A percentile compares a stretch with the other conserved stretches of the same genome.
Evolutionary conservation across 2,329 filamentous ascomycete genomes (phyloP).

Genomic region (Fusarium vanettenii): DNA sequence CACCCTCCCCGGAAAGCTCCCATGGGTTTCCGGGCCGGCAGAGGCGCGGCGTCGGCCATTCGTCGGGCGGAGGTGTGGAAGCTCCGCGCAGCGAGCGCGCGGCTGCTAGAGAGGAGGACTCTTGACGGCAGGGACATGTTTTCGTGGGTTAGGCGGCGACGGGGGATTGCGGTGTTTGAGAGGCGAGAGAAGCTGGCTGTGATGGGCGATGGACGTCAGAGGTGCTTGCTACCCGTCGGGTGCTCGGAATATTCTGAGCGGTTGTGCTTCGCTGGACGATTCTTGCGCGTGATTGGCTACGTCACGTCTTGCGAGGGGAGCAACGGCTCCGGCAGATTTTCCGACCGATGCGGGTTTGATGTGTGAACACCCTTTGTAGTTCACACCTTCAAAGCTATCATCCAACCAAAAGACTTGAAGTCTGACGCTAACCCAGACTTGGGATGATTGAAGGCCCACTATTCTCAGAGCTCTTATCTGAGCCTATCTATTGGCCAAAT

Average conservation of each 20-base stretch:
- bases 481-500: neutral
- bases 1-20: conserved; percentile 72
- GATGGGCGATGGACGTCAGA: conserved; percentile 37
- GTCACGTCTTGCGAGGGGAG: conserved; percentile 18
- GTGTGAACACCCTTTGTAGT: neutral
- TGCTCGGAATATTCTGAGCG: conserved; percentile 45
- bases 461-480: neutral
- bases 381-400: neutral
- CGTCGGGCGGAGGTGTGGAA: conserved; percentile 66
- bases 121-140: conserved; percentile 59
- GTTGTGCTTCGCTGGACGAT: conserved; percentile 26
- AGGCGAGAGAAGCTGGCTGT: conserved; percentile 17
- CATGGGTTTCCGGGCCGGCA: conserved; percentile 68
- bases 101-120: conserved; percentile 57
- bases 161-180: conserved; percentile 28
- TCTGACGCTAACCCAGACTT: neutral
- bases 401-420: neutral
- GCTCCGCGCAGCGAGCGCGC: conserved; percentile 50
- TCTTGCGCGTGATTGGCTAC: conserved; percentile 43
- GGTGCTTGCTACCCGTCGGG: conserved; percentile 28
- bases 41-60: conserved; percentile 56
- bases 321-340: conserved; percentile 35
- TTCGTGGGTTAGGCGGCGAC: conserved; percentile 13
- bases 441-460: neutral
- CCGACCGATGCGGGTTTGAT: neutral